These are phyloP conservation scores for Boletus coccyginus DNA, from an alignment of 768 basidiomycete genomes.

Conservation along the genomic window DNA sequence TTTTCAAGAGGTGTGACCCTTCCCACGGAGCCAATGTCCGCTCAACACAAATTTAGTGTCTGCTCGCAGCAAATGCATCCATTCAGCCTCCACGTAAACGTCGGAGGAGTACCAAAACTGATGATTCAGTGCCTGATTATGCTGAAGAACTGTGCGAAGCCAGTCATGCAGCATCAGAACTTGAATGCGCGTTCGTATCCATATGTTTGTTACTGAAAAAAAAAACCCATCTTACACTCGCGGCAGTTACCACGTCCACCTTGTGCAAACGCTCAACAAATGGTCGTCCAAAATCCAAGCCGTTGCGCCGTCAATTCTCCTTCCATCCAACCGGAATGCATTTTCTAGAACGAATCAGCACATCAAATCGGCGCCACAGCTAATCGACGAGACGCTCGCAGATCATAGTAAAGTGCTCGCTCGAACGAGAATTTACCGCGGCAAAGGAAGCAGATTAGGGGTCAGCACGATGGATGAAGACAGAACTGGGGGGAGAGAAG, in stretches of 20 bases:
- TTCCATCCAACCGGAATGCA: conserved; percentile 66
- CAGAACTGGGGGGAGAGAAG: conserved; percentile 35
- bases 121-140: conserved; percentile 5
- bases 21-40: conserved; percentile 2
- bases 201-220: neutral
- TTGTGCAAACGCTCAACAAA: conserved; percentile 78
- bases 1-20: conserved; percentile 58
- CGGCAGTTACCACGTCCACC: conserved; percentile 60
- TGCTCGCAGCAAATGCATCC: conserved; percentile 47
- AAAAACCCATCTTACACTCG: neutral
- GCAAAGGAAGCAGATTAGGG: conserved; percentile 47
- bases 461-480: conserved; percentile 29
- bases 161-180: conserved; percentile 37
- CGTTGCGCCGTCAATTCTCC: conserved; percentile 75
- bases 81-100: conserved; percentile 54
- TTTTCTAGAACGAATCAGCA: conserved; percentile 60
- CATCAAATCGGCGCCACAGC: conserved; percentile 63
- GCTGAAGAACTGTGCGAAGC: conserved; percentile 40
- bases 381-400: conserved; percentile 71
- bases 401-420: conserved; percentile 58
- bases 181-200: conserved; percentile 53
- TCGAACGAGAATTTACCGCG: conserved; percentile 58
- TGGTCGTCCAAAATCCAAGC: conserved; percentile 97
- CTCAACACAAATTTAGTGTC: conserved; percentile 35
- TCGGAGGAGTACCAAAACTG: conserved; percentile 37